Conservation (phyloP, 1,284 basidiomycete species). For the Papiliotrema laurentii region DNA sequence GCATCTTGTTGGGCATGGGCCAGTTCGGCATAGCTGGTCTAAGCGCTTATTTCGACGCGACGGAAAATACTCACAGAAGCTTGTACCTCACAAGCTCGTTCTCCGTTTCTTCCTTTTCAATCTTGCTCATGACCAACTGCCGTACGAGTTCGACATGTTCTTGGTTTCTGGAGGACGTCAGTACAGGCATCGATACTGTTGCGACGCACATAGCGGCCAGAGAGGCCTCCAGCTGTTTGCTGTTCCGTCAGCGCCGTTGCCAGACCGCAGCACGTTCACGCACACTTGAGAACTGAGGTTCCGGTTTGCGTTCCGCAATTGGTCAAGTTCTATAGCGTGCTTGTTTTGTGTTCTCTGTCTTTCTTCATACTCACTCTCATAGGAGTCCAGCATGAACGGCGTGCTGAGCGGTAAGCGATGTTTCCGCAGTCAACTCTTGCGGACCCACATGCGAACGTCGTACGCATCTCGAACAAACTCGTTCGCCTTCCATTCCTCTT, state of each 20-base stretch:
- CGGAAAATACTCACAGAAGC: constrained; percentile 63
- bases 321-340: constrained; percentile 69
- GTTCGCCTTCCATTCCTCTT: constrained; percentile 61
- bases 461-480: constrained; percentile 82
- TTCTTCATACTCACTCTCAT: constrained; percentile 81
- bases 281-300: constrained; percentile 72
- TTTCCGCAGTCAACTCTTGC: too few relatives aligned
- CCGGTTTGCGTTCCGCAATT: constrained; percentile 70
- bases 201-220: constrained; percentile 70
- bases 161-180: constrained; percentile 28
- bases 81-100: constrained; percentile 87
- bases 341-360: constrained; percentile 62
- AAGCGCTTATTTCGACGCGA: not conserved
- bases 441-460: constrained; percentile 63
- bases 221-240: constrained; percentile 70
- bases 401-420: constrained; percentile 50
- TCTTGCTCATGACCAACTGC: constrained; percentile 77
- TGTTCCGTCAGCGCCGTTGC: constrained; percentile 36
- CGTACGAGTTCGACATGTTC: constrained; percentile 59
- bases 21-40: constrained; percentile 72
- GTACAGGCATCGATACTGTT: not conserved
- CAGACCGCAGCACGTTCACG: constrained; percentile 34
- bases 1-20: constrained; percentile 80
- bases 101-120: constrained; percentile 85
- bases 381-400: constrained; percentile 85